Conservation (phyloP, 2,329 filamentous ascomycete species). For the Paecilomyces sp. region DNA sequence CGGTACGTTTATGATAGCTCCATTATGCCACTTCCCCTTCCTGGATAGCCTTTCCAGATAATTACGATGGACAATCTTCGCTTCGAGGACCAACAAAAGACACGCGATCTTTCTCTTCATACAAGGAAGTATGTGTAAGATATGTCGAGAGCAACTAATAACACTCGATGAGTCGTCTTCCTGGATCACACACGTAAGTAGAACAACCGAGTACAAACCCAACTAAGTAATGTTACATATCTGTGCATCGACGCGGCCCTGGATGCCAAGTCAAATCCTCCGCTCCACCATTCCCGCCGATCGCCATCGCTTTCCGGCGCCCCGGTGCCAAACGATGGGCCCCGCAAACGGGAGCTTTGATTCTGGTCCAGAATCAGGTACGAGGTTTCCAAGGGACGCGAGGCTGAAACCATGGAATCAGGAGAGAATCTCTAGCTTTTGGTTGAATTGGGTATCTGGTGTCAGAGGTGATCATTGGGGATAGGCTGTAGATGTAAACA, state of each 20-base stretch:
- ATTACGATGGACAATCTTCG: neutral
- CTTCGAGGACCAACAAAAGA: neutral
- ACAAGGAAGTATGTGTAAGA: neutral
- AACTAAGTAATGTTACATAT: neutral
- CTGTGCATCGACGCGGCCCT: neutral
- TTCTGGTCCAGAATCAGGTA: neutral
- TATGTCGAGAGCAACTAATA: no score
- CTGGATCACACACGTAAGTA: no score
- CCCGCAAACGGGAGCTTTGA: neutral
- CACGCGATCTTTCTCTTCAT: neutral
- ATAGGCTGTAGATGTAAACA: no score
- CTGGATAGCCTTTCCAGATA: neutral
- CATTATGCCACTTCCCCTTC: neutral
- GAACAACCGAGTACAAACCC: no score
- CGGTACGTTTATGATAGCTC: neutral
- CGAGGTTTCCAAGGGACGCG: neutral
- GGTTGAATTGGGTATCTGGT: no score
- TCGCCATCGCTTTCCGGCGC: neutral
- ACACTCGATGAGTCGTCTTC: no score
- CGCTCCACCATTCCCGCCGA: neutral
- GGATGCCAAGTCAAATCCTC: neutral
- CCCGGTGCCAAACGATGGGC: neutral
- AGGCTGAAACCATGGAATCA: neutral
- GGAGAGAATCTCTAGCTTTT: no score
- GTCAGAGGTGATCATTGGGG: no score